Conservation (phyloP, 192 early-diverging fungal species). For the Entomortierella lignicola region DNA sequence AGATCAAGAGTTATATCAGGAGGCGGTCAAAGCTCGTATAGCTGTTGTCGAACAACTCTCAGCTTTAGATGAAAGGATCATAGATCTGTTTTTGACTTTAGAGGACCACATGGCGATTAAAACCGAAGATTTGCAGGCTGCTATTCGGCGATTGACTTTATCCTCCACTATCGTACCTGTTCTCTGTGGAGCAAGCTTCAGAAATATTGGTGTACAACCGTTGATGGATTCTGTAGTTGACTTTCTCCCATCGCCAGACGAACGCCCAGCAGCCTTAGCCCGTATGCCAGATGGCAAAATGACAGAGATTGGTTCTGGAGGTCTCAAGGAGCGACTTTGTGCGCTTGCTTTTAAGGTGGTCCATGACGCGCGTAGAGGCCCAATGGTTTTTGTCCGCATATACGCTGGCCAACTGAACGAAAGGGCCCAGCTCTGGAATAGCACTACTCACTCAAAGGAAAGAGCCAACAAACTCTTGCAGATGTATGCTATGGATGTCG, state of each 20-base stretch:
- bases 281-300: constrained; percentile 59
- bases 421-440: constrained; percentile 76
- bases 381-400: constrained; percentile 91
- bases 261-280: constrained; percentile 70
- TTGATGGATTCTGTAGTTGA: constrained; percentile 89
- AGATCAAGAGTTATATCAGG: constrained; percentile 53
- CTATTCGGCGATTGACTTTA: constrained; percentile 80
- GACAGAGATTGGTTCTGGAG: constrained; percentile 54
- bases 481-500: constrained; percentile 91
- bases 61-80: constrained; percentile 83
- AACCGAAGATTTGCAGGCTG: constrained; percentile 66
- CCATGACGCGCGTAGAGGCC: constrained; percentile 85
- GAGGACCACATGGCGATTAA: constrained; percentile 82
- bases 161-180: constrained; percentile 82
- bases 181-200: constrained; percentile 87
- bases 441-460: constrained; percentile 75
- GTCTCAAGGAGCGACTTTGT: constrained; percentile 70
- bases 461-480: constrained; percentile 85
- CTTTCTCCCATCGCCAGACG: constrained; percentile 86
- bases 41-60: constrained; percentile 85
- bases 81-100: constrained; percentile 86
- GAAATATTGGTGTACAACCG: constrained; percentile 93
- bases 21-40: constrained; percentile 67
- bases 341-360: constrained; percentile 96
- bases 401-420: constrained; percentile 84